Evolutionary conservation across 108 stramenopile species (phyloP), one percentile per base, ranked within the genome.

Genomic region (Stephanodiscus triporus): DNA sequence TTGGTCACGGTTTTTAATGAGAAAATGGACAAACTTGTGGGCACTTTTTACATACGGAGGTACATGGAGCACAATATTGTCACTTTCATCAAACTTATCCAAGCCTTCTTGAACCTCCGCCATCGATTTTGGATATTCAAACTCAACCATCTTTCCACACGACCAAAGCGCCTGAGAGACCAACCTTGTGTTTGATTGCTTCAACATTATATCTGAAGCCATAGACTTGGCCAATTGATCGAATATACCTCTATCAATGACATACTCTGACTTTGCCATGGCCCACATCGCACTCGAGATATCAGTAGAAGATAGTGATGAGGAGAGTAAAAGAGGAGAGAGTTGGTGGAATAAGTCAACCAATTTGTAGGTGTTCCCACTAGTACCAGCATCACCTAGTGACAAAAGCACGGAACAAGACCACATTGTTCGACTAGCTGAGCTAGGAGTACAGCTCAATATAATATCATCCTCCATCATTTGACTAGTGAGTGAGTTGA

Each of bases 161-260:
- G 87, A 83, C 92, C 89, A 93, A 2, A 90, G 61, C 20, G 85
- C 82, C 45, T 89, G 87, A 4, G 88, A 72, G 23, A 90, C 37
- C 45, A 85, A 80, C 29, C 83, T 70, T 9, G 74, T 66, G 10
- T 80, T 80, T 26, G 82, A 76, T 7, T 32, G 19, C 26, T 83
- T 77, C 24, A 81, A 38, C 50, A 68, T 74, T 56, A 42, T 30
- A 51, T 81, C 76, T 3, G 68, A 63, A 5, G 83, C 78, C 53
- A 89, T 51, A 14, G 63, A 50, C 50, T 75, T 36, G 20, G 78
- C 72, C 11, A 93, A 65, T 66, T 88, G 87, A 68, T 93, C 89
- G 77, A 90, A 90, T 20, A 90, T 70, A 6, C 88, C 87, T 76
- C 74, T 88, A 64, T 93, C 88, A 22, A 86, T 64, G 11, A 78